Percentiles rank a stretch among this genome's conserved stretches.
These are phyloP conservation scores for Magnaporthiopsis incrustans DNA, from an alignment of 2,329 filamentous ascomycete genomes.

Conservation along the genomic window DNA sequence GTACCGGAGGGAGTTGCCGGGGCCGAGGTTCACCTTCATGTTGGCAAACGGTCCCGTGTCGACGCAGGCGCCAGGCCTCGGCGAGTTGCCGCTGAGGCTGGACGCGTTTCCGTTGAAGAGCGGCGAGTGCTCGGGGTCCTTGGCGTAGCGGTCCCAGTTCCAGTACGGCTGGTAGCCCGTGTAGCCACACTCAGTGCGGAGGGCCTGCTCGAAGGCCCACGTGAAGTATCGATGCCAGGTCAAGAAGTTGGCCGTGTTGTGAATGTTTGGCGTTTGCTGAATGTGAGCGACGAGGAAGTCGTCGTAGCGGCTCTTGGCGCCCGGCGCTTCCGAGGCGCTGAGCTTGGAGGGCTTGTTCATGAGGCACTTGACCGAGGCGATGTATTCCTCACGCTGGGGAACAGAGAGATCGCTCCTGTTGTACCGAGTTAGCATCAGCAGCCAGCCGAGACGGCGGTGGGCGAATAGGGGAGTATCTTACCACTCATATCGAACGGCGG, in stretches of 20 bases:
- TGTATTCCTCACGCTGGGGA: conserved; percentile 17
- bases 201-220: conserved; percentile 22
- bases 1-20: conserved; percentile 18
- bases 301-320: conserved; percentile 20
- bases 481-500: conserved; percentile 20
- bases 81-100: conserved; percentile 28
- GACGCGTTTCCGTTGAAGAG: conserved; percentile 33
- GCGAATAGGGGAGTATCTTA: conserved; percentile 7
- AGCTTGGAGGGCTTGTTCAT: conserved; percentile 17
- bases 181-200: conserved; percentile 28
- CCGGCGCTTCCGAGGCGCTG: conserved; percentile 16
- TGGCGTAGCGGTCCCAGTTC: conserved; percentile 27
- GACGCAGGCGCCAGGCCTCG: conserved; percentile 19
- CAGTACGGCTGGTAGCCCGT: conserved; percentile 28
- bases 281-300: conserved; percentile 26
- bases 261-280: conserved; percentile 24
- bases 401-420: conserved; percentile 18
- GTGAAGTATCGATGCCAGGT: conserved; percentile 24
- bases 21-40: conserved; percentile 23
- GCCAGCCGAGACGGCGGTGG: neutral
- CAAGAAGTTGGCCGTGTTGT: conserved; percentile 17
- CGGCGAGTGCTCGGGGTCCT: conserved; percentile 24
- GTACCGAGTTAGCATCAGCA: neutral
- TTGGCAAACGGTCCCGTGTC: conserved; percentile 20
- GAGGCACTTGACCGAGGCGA: conserved; percentile 19